These are phyloP conservation scores for Fusarium verticillioides DNA, from an alignment of 2,329 filamentous ascomycete genomes.

Conservation along the genomic window DNA sequence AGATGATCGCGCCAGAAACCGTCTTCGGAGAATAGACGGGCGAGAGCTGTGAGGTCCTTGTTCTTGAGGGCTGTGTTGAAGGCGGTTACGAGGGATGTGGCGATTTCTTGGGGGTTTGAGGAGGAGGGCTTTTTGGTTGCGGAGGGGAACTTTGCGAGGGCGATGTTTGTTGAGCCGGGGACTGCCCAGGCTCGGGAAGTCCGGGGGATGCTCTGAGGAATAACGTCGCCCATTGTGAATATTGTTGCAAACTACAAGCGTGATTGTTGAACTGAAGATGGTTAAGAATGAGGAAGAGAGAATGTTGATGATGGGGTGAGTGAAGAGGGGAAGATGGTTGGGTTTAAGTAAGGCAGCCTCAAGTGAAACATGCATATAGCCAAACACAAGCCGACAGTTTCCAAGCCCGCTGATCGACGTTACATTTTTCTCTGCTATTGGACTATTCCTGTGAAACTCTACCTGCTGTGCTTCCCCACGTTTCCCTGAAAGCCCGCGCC, in stretches of 20 bases:
- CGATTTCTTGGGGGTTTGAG: conserved; percentile 52
- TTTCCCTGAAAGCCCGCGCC: not conserved
- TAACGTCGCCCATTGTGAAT: conserved; percentile 35
- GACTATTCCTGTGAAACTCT: not conserved
- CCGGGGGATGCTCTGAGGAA: conserved; percentile 35
- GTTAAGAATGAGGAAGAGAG: not conserved
- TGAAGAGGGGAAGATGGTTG: conserved; percentile 5
- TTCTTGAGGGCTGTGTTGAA: conserved; percentile 56
- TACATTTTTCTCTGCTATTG: not conserved
- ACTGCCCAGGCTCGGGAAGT: conserved; percentile 45
- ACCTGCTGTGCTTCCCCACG: not conserved
- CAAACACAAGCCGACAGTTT: not conserved
- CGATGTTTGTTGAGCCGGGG: conserved; percentile 66
- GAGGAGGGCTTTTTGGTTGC: conserved; percentile 40
- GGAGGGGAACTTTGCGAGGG: conserved; percentile 56
- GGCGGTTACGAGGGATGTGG: conserved; percentile 49
- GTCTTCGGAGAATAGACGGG: conserved; percentile 47
- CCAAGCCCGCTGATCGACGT: not conserved
- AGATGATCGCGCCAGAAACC: conserved; percentile 71
- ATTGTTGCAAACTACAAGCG: not conserved
- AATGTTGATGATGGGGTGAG: not conserved
- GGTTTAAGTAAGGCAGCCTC: conserved; percentile 14
- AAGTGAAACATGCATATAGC: conserved; percentile 20
- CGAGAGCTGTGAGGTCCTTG: conserved; percentile 49
- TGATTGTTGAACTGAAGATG: not conserved